Conservation (phyloP, 768 basidiomycete species). For the Mycena belliarum region DNA sequence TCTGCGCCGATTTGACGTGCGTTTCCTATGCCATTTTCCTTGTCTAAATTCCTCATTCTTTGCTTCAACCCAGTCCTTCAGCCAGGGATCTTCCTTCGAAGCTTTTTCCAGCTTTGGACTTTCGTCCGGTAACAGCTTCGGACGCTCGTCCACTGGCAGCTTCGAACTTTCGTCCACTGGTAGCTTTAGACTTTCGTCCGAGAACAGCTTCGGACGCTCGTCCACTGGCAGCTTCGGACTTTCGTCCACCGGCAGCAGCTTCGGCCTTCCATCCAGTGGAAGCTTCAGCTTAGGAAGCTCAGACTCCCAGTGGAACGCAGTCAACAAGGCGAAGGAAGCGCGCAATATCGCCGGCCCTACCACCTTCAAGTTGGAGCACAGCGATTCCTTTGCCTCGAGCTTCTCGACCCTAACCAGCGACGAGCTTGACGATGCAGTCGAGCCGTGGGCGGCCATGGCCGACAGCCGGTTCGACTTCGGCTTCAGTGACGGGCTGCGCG, state of each 20-base stretch:
- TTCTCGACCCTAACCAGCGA: constrained; percentile 6
- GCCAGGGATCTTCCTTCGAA: neutral
- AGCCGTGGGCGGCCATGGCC: neutral
- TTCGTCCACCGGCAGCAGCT: neutral
- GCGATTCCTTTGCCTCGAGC: neutral
- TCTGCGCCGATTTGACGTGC: neutral
- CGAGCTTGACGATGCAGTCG: constrained; percentile 9
- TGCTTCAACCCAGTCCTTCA: constrained; percentile 3
- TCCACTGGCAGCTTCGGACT: neutral
- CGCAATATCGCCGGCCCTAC: neutral
- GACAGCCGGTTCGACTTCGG: constrained; percentile 8
- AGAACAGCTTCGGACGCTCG: too few relatives aligned
- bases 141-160: neutral
- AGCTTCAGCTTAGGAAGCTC: constrained; percentile 2
- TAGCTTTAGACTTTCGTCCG: neutral
- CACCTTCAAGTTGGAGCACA: neutral
- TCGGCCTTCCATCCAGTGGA: neutral
- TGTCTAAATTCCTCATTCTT: neutral
- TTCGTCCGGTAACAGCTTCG: neutral
- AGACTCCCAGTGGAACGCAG: constrained; percentile 1
- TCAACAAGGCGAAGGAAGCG: neutral
- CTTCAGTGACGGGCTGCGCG: constrained; percentile 7
- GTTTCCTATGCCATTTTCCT: neutral
- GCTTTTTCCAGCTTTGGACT: neutral
- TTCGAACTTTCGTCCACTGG: neutral